Evolutionary conservation across 2,329 filamentous ascomycete species (phyloP).

Genomic region (Trematosphaeria pertusa): DNA sequence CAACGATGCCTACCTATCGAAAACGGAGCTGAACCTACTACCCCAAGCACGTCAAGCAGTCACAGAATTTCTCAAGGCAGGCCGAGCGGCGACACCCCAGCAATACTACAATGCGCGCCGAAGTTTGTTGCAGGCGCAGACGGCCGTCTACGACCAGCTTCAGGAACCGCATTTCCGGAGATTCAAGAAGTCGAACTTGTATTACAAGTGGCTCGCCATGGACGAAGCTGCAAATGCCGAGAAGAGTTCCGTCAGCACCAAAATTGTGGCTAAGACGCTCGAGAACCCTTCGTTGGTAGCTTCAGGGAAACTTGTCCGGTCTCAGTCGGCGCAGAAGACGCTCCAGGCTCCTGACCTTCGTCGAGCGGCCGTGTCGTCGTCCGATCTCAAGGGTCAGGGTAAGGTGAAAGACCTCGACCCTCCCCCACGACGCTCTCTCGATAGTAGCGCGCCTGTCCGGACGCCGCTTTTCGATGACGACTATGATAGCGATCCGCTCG

Average conservation of each 20-base stretch:
- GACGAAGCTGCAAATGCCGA: slow-evolving; percentile 66
- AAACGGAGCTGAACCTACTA: slow-evolving; percentile 79
- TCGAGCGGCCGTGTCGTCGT: slow-evolving; percentile 66
- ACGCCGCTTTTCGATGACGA: slow-evolving; percentile 82
- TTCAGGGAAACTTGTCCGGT: slow-evolving; percentile 53
- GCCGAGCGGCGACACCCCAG: slow-evolving; percentile 74
- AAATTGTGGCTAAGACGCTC: slow-evolving; percentile 32
- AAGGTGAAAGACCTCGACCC: slow-evolving; percentile 54
- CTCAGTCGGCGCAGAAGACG: slow-evolving; percentile 54
- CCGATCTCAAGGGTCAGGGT: slow-evolving; percentile 61
- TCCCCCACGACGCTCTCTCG: slow-evolving; percentile 71
- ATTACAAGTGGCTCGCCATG: slow-evolving; percentile 93
- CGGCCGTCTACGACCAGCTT: slow-evolving; percentile 82
- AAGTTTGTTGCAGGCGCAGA: slow-evolving; percentile 83
- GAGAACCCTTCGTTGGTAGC: slow-evolving; percentile 28
- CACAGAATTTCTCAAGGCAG: slow-evolving; percentile 78
- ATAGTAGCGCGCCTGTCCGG: slow-evolving; percentile 62
- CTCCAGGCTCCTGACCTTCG: slow-evolving; percentile 60
- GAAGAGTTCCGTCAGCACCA: slow-evolving; percentile 33
- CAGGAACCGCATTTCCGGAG: slow-evolving; percentile 78
- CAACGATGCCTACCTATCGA: slow-evolving; percentile 85
- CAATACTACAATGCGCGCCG: slow-evolving; percentile 86
- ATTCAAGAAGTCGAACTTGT: slow-evolving; percentile 93
- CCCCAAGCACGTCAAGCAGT: slow-evolving; percentile 73
- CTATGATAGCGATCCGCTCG: slow-evolving; percentile 73